phyloP scores from a whole-genome alignment of 139 green algal genomes.

The Chlorella ohadii region DNA sequence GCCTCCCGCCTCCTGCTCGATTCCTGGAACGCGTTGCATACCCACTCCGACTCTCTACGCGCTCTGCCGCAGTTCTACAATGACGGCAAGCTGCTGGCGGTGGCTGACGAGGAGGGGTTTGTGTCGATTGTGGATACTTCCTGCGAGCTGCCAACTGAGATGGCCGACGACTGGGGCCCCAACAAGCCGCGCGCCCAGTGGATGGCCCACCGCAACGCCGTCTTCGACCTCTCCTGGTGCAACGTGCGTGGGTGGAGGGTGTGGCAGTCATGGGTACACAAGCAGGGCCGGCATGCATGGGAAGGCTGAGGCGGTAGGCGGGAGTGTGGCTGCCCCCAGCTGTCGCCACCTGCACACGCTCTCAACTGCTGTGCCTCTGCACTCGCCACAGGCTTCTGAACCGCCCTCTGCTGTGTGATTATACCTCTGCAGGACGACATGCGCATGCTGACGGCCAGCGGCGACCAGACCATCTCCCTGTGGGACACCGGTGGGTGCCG shows the following conservation, averaged over 20 bases:
- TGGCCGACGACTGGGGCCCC: constrained; percentile 30
- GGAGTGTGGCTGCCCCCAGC: background rate
- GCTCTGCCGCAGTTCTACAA: constrained; percentile 32
- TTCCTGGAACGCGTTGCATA: no score
- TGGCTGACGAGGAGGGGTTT: constrained; percentile 83
- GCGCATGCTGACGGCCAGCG: constrained; percentile 76
- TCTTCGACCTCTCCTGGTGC: constrained; percentile 86
- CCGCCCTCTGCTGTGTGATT: background rate
- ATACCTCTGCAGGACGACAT: constrained; percentile 59
- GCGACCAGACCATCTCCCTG: constrained; percentile 72
- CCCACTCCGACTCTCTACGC: background rate
- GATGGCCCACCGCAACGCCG: constrained; percentile 78
- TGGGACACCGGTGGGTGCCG: constrained; percentile 66
- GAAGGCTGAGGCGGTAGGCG: background rate
- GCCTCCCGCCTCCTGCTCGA: no score
- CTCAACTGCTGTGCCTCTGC: background rate
- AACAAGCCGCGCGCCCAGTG: constrained; percentile 64
- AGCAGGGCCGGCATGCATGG: background rate
- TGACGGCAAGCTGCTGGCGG: constrained; percentile 63
- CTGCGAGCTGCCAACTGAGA: constrained; percentile 31
- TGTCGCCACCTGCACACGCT: background rate
- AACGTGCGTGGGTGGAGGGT: constrained; percentile 53
- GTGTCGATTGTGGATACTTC: constrained; percentile 72
- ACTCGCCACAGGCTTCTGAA: background rate
- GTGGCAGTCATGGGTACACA: background rate